Conservation (phyloP, 2,329 filamentous ascomycete species). For the Leptodontidium sp. region DNA sequence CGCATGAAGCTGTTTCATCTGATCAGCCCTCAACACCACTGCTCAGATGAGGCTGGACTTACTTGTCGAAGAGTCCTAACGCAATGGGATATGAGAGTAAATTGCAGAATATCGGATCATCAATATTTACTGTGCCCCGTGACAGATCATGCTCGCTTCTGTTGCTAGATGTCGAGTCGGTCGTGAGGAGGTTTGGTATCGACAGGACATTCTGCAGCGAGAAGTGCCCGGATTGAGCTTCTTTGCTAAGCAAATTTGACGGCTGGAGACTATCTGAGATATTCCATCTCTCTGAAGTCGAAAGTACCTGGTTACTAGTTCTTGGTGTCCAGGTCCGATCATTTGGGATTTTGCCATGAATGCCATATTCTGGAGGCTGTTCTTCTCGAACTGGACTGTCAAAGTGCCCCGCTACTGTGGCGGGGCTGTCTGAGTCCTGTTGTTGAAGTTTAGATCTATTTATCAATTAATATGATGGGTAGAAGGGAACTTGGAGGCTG, state of each 20-base stretch:
- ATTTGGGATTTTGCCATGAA: neutral
- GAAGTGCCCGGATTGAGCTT: conserved; percentile 48
- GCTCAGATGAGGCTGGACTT: neutral
- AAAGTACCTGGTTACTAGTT: neutral
- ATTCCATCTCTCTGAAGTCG: neutral
- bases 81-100: conserved; percentile 45
- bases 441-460: neutral
- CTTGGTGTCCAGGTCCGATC: neutral
- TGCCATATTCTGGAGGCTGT: neutral
- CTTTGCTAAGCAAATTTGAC: conserved; percentile 47
- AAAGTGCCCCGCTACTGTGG: neutral
- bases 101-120: conserved; percentile 45
- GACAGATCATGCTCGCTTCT: neutral
- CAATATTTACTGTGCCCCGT: conserved; percentile 3
- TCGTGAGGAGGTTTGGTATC: conserved; percentile 24
- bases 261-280: conserved; percentile 43
- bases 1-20: conserved; percentile 47
- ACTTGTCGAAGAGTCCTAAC: conserved; percentile 46
- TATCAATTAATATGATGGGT: too few relatives aligned
- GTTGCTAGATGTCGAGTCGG: conserved; percentile 4
- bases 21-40: neutral
- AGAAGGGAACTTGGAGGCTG: too few relatives aligned
- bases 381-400: neutral
- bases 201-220: conserved; percentile 48
- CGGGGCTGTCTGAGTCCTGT: neutral